Percentiles rank a stretch among this genome's conserved stretches.
These are phyloP conservation scores for Leishmania arabica DNA, from an alignment of 208 protist genomes.

Conservation along the genomic window DNA sequence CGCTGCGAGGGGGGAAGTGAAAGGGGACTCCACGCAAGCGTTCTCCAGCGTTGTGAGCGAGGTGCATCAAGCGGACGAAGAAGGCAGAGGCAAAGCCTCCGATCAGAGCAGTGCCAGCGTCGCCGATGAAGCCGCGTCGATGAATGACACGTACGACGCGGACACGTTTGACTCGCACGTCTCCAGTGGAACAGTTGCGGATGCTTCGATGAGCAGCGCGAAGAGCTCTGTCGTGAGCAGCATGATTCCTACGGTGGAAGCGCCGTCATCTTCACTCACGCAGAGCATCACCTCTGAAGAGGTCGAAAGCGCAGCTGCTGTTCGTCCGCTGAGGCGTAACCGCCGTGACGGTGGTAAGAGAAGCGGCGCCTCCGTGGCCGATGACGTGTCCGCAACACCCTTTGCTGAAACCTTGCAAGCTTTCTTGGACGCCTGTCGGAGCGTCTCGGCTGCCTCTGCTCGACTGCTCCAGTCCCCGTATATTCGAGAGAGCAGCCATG, in stretches of 20 bases:
- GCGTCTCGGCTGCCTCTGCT: constrained; percentile 9
- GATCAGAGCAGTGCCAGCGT: not conserved
- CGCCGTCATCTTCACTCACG: not conserved
- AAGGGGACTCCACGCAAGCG: constrained; percentile 6
- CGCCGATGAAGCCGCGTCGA: not conserved
- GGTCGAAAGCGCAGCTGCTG: not conserved
- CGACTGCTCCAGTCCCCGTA: not conserved
- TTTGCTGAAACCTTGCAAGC: constrained; percentile 32
- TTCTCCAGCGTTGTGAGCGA: not conserved
- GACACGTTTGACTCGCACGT: constrained; percentile 13
- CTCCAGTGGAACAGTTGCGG: not conserved
- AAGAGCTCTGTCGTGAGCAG: not conserved
- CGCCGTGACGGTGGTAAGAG: not conserved
- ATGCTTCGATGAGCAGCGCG: not conserved
- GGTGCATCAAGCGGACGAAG: not conserved
- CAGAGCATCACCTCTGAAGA: not conserved
- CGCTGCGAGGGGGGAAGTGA: not conserved
- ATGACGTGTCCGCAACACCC: not conserved
- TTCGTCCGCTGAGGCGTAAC: too few relatives aligned
- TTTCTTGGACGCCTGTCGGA: constrained; percentile 49
- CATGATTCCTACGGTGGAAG: not conserved
- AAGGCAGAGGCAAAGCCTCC: not conserved
- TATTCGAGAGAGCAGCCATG: not conserved
- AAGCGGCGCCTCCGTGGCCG: not conserved
- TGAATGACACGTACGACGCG: constrained; percentile 9